These are phyloP conservation scores for Tuber indicum DNA, from an alignment of 495 filamentous ascomycete species.

Conservation along the genomic window DNA sequence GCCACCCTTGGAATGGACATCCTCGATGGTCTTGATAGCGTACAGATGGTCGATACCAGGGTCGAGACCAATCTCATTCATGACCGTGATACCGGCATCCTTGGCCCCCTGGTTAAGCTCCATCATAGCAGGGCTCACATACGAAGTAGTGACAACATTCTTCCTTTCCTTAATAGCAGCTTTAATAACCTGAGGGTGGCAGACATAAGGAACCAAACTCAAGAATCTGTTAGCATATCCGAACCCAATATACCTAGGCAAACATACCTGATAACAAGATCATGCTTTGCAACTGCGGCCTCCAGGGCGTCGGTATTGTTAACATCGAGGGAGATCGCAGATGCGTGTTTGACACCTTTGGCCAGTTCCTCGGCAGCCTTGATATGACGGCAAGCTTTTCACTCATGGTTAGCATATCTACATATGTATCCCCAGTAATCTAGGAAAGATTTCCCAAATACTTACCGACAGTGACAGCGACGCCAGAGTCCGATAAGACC, in stretches of 20 bases:
- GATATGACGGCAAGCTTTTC: constrained; percentile 75
- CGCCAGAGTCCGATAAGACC: constrained; percentile 64
- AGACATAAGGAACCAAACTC: constrained; percentile 83
- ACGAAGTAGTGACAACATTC: constrained; percentile 93
- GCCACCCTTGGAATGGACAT: constrained; percentile 75
- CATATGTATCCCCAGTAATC: constrained; percentile 9
- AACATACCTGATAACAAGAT: constrained; percentile 59
- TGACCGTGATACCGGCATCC: constrained; percentile 89
- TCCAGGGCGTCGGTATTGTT: constrained; percentile 66
- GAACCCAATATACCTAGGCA: neutral
- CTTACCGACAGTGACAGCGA: constrained; percentile 78
- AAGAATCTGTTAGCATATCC: neutral
- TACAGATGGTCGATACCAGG: constrained; percentile 70
- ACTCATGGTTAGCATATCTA: constrained; percentile 12
- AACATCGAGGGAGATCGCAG: constrained; percentile 77
- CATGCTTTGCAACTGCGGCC: constrained; percentile 65
- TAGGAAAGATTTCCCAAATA: constrained; percentile 22
- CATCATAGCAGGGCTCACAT: constrained; percentile 86
- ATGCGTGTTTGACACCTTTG: constrained; percentile 61
- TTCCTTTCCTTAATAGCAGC: constrained; percentile 89
- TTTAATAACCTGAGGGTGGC: constrained; percentile 85
- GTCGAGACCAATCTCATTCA: constrained; percentile 92
- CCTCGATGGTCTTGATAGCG: constrained; percentile 80
- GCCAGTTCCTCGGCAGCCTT: constrained; percentile 67
- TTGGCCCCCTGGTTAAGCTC: constrained; percentile 78